phyloP scores from a whole-genome alignment of 768 basidiomycete species.

The Mycena indigotica region DNA sequence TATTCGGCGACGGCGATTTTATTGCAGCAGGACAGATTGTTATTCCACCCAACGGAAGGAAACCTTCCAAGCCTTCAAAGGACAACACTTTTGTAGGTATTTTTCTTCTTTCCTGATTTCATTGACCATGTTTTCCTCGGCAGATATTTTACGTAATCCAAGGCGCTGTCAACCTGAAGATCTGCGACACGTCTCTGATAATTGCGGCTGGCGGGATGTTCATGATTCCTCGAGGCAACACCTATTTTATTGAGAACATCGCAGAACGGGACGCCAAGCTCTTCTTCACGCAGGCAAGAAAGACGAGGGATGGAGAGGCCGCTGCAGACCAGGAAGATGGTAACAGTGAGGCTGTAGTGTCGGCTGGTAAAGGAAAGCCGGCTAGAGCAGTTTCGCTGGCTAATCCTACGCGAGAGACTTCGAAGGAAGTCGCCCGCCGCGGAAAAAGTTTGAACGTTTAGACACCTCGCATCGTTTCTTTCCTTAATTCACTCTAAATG shows the following conservation, averaged over 20 bases:
- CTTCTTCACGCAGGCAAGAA: conserved; percentile 73
- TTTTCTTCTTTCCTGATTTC: neutral
- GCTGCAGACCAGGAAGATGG: neutral
- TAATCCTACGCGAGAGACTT: neutral
- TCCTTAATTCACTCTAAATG: neutral
- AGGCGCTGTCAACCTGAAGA: conserved; percentile 83
- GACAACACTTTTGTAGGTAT: conserved; percentile 88
- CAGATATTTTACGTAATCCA: conserved; percentile 71
- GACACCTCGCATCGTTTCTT: neutral
- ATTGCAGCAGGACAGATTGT: conserved; percentile 90
- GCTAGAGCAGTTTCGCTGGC: neutral
- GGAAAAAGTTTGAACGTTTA: neutral
- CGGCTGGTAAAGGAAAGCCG: neutral
- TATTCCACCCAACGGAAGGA: conserved; percentile 74
- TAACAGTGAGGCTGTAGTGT: neutral
- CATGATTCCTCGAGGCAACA: conserved; percentile 78
- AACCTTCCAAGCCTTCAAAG: conserved; percentile 85
- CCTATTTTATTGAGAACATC: conserved; percentile 68
- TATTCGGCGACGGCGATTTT: conserved; percentile 89
- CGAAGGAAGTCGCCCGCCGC: neutral
- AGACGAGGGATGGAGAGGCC: conserved; percentile 39
- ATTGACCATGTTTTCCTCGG: neutral
- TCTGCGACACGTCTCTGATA: conserved; percentile 77
- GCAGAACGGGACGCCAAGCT: conserved; percentile 58
- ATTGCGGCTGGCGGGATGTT: conserved; percentile 85